Evolutionary conservation across 768 basidiomycete species (phyloP).

Genomic region (Rhodotorula paludigena): DNA sequence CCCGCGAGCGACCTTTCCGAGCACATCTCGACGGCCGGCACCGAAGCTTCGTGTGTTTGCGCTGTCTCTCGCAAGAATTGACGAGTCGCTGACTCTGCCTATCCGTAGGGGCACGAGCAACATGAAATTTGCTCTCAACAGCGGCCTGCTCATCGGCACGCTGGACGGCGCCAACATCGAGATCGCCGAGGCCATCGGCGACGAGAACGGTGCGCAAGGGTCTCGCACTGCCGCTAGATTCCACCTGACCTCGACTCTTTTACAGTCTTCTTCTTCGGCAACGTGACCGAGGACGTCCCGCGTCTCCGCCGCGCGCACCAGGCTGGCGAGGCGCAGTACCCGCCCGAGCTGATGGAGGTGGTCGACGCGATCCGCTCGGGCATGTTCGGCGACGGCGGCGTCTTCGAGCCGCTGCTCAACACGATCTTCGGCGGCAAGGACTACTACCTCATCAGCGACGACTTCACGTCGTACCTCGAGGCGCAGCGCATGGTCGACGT

Average conservation of each 20-base stretch:
- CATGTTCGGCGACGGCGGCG: conserved; percentile 67
- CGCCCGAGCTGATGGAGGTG: conserved; percentile 69
- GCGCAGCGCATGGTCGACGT: conserved; percentile 83
- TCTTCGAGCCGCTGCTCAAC: conserved; percentile 59
- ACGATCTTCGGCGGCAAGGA: conserved; percentile 44
- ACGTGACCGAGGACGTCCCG: conserved; percentile 69
- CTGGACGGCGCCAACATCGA: conserved; percentile 91
- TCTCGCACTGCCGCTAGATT: neutral
- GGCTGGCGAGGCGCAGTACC: conserved; percentile 74
- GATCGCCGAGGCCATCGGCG: conserved; percentile 92
- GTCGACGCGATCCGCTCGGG: conserved; percentile 70
- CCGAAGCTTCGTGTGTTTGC: conserved; percentile 38
- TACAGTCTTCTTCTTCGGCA: conserved; percentile 83
- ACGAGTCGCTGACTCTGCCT: conserved; percentile 22
- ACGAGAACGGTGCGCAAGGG: conserved; percentile 45
- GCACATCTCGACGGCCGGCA: conserved; percentile 83
- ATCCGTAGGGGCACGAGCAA: conserved; percentile 28
- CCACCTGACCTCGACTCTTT: neutral
- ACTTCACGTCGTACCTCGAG: conserved; percentile 79
- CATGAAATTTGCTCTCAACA: conserved; percentile 73
- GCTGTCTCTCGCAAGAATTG: no score
- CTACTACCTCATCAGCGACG: conserved; percentile 64
- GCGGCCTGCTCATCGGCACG: conserved; percentile 61
- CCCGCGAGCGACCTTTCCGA: conserved; percentile 86
- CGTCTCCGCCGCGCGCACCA: conserved; percentile 77